Conservation (phyloP, 2,329 filamentous ascomycete genomes). For the Ophiostoma fasciatum region DNA sequence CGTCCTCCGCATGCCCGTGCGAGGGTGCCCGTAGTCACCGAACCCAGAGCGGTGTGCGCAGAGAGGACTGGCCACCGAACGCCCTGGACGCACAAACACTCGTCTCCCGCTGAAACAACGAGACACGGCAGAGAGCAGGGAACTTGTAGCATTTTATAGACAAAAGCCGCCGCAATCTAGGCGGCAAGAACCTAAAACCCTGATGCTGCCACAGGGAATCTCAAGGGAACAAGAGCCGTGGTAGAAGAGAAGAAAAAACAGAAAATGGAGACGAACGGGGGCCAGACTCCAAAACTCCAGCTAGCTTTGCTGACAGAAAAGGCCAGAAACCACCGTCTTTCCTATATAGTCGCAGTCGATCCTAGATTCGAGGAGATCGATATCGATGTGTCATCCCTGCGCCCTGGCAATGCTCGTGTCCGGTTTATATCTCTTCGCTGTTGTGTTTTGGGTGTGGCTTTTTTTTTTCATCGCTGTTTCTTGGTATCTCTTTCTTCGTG, state of each 20-base stretch:
- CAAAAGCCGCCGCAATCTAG: too few species aligned
- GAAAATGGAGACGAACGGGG: neutral
- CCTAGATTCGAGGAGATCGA: neutral
- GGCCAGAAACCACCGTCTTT: slow-evolving; percentile 2
- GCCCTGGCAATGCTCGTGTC: slow-evolving; percentile 6
- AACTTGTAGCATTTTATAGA: too few species aligned
- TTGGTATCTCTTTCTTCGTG: neutral
- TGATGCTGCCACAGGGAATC: too few species aligned
- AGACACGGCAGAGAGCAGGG: too few species aligned
- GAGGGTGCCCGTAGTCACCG: too few species aligned
- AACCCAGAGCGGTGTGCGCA: too few species aligned
- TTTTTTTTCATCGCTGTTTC: neutral
- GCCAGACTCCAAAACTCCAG: slow-evolving; percentile 9
- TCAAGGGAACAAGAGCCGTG: neutral
- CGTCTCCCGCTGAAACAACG: too few species aligned
- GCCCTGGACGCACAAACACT: too few species aligned
- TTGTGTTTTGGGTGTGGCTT: too few species aligned
- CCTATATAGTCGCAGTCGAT: neutral
- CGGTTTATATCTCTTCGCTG: slow-evolving; percentile 1
- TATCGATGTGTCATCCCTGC: slow-evolving; percentile 1
- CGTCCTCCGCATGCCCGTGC: too few species aligned
- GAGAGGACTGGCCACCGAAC: too few species aligned
- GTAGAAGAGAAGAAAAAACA: neutral
- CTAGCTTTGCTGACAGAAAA: slow-evolving; percentile 4
- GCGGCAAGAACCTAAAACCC: too few species aligned